phyloP scores from a whole-genome alignment of 2,329 filamentous ascomycete genomes.

The Sordariomycetes sp. region DNA sequence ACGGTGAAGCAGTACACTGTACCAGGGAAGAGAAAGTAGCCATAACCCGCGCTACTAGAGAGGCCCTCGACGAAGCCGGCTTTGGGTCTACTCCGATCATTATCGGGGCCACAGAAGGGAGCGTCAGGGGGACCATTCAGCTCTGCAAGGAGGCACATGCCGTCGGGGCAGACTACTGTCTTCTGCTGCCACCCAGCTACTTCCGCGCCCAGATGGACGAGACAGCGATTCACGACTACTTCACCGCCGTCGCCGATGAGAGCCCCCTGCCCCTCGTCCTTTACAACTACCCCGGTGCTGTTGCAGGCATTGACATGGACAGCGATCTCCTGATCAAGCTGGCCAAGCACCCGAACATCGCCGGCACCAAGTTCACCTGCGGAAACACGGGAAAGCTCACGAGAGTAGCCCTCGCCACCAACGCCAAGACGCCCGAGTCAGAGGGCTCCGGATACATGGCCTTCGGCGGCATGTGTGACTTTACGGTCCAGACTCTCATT shows the following conservation, averaged over 20 bases:
- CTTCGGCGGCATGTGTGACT: constrained; percentile 81
- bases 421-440: constrained; percentile 55
- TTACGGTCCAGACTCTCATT: constrained; percentile 70
- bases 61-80: constrained; percentile 72
- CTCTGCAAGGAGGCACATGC: constrained; percentile 55
- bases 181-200: constrained; percentile 74
- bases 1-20: constrained; percentile 81
- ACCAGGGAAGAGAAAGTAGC: constrained; percentile 65
- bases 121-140: constrained; percentile 70
- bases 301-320: constrained; percentile 81
- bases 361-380: constrained; percentile 87
- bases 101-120: constrained; percentile 71
- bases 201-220: constrained; percentile 71
- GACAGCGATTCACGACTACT: constrained; percentile 62
- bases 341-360: constrained; percentile 70
- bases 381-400: constrained; percentile 85
- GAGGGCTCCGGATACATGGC: constrained; percentile 66
- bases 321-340: constrained; percentile 76
- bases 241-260: constrained; percentile 61
- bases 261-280: constrained; percentile 71
- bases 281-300: constrained; percentile 87
- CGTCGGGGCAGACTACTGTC: constrained; percentile 68
- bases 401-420: constrained; percentile 61
- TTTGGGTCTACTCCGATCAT: constrained; percentile 70
- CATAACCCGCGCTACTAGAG: constrained; percentile 67